Percentiles rank a stretch among this genome's conserved stretches.
Conservation (phyloP, 2,329 filamentous ascomycete genomes). For the Westerdykella aurantiaca region DNA sequence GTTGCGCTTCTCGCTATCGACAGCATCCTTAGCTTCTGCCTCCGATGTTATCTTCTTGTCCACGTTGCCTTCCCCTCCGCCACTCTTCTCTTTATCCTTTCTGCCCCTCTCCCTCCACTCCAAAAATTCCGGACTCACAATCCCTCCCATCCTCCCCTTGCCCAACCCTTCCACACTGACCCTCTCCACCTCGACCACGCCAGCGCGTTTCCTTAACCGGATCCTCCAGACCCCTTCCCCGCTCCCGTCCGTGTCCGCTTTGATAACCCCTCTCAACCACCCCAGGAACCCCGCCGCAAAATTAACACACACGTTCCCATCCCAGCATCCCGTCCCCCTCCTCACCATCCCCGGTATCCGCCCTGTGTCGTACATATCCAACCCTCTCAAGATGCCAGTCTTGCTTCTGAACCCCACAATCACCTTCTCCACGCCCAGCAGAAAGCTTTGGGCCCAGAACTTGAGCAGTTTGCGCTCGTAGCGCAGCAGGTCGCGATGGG, state of each 20-base stretch:
- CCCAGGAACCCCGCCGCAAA: constrained; percentile 73
- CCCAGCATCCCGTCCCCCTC: constrained; percentile 66
- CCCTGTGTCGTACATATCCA: constrained; percentile 76
- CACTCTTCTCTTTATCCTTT: constrained; percentile 10
- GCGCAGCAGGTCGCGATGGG: constrained; percentile 61
- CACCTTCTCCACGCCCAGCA: constrained; percentile 87
- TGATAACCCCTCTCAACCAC: constrained; percentile 62
- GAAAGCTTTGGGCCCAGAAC: constrained; percentile 94
- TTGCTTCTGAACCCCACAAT: constrained; percentile 80
- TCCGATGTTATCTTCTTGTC: background rate
- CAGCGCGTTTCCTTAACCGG: constrained; percentile 56
- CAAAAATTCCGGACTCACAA: constrained; percentile 57
- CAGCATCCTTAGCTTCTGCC: background rate
- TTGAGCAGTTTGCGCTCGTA: constrained; percentile 90
- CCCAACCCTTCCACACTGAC: constrained; percentile 60
- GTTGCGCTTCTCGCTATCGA: too few relatives aligned
- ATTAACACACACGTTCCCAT: constrained; percentile 90
- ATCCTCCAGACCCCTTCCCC: constrained; percentile 70
- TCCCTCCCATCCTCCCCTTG: constrained; percentile 57
- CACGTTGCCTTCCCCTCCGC: background rate
- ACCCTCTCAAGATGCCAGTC: constrained; percentile 61
- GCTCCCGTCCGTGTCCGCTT: constrained; percentile 41
- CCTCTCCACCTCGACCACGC: constrained; percentile 66
- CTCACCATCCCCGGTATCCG: constrained; percentile 72
- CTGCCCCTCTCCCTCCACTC: constrained; percentile 54